phyloP scores from a whole-genome alignment of 257 asterid genomes.

The Handroanthus guayacan region DNA sequence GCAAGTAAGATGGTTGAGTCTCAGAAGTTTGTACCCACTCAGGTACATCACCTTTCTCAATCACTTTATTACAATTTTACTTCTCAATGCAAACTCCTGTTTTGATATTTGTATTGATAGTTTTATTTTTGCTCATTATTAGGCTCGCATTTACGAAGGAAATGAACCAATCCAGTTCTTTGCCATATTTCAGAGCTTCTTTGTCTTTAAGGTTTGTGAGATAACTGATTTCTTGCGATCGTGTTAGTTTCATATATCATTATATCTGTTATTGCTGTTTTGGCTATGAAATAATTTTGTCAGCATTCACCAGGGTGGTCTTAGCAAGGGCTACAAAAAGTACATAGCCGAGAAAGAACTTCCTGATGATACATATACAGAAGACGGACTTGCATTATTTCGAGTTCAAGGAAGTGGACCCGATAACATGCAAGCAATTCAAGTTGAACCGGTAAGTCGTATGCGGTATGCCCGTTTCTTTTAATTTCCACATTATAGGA shows the following conservation, averaged over 20 bases:
- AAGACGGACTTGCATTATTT: conserved; percentile 86
- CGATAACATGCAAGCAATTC: conserved; percentile 98
- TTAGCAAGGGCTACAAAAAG: conserved; percentile 88
- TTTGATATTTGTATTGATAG: conserved; percentile 34
- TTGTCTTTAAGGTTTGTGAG: conserved; percentile 82
- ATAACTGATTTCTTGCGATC: conserved; percentile 6
- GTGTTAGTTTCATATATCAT: background rate
- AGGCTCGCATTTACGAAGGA: conserved; percentile 92
- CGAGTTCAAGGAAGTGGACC: conserved; percentile 99
- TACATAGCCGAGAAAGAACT: conserved; percentile 75
- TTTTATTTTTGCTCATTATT: conserved; percentile 40
- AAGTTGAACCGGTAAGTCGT: conserved; percentile 91
- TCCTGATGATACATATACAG: conserved; percentile 86
- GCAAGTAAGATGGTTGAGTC: conserved; percentile 95
- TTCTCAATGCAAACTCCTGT: conserved; percentile 21
- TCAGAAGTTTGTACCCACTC: conserved; percentile 83
- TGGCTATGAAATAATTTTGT: conserved; percentile 33
- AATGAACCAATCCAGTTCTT: conserved; percentile 90
- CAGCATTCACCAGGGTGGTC: conserved; percentile 82
- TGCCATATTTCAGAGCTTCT: conserved; percentile 90
- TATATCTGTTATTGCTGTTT: conserved; percentile 18
- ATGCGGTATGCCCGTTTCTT: conserved; percentile 8
- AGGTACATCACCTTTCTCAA: conserved; percentile 58
- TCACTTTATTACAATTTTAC: conserved; percentile 29
- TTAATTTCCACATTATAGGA: background rate